A percentile compares a stretch with the other conserved stretches of the same genome.
Conservation (phyloP, 2,329 filamentous ascomycete genomes). For the Chaetomium sp. region DNA sequence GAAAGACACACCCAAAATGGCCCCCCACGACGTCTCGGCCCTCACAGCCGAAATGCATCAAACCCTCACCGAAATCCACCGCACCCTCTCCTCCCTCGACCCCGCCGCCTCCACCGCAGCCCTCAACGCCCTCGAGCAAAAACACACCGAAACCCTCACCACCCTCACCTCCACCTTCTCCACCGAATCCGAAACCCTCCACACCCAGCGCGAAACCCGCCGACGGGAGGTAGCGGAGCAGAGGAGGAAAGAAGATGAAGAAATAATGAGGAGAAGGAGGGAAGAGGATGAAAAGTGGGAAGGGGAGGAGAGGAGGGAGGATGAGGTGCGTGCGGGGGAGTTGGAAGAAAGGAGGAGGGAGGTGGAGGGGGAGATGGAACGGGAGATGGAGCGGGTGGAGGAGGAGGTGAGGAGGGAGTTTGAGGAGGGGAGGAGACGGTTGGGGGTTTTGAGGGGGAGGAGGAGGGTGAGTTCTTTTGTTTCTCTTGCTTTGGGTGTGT, state of each 20-base stretch:
- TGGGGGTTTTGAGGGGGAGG: conserved; percentile 23
- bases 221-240: conserved; percentile 30
- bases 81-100: conserved; percentile 31
- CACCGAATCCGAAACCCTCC: conserved; percentile 27
- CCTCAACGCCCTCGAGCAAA: conserved; percentile 35
- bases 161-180: conserved; percentile 29
- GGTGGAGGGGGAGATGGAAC: conserved; percentile 33
- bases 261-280: conserved; percentile 31
- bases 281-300: conserved; percentile 33
- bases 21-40: too few species aligned
- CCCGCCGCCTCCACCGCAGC: conserved; percentile 29
- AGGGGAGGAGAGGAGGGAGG: conserved; percentile 26
- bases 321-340: conserved; percentile 27
- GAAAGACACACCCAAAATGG: too few species aligned
- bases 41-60: conserved; percentile 32
- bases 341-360: conserved; percentile 27
- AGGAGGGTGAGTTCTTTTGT: conserved; percentile 17
- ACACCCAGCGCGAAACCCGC: conserved; percentile 26
- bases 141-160: conserved; percentile 31
- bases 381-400: conserved; percentile 36
- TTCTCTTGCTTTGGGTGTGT: too few species aligned
- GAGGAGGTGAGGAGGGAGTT: conserved; percentile 41
- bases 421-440: conserved; percentile 55
- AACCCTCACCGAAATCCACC: conserved; percentile 35
- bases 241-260: conserved; percentile 37